Base-by-base conservation (phyloP, 2,329 filamentous ascomycete genomes). In the Cytospora schulzeri region DNA sequence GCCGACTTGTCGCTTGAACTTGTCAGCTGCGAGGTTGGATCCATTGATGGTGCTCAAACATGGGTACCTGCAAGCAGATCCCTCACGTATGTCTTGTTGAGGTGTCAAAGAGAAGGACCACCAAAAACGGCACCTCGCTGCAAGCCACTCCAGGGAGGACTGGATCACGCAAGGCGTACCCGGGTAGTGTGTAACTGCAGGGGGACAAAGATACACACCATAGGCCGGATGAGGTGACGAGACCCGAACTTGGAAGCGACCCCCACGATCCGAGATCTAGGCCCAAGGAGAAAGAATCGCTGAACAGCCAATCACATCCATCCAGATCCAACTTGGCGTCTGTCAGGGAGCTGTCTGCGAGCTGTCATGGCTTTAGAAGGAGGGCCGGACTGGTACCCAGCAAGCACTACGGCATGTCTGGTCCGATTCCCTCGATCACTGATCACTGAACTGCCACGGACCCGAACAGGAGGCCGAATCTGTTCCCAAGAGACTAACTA, bases 221-320 rank as follows among this genome's bases (percentile, higher is more conserved):
- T 45, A 26, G 50, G 60, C 60, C 33, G 9, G 31, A 56, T 50
- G 52, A 51, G 60, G 60, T 50, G 28, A 50, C 29, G 52, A 38
- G 28, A 48, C 28, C 60, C 51, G 29, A 35, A 62, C 59, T 38
- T 17, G 48, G 50, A 53, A 50, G 19, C 41, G 12, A 48, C 60
- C 63, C 63, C 63, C 63, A 65, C 63, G 29, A 62, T 59, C 31
- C 55, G 29, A 28, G 60, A 55, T 65, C 63, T 62, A 62, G 60
- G 35, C 41, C 50, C 35, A 50, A 52, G 51, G 50, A 52, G 19
- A 62, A 56, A 59, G 52, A 38, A 38, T 48, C 45, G 28, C 22
- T 29, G 2, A 14, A 35, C 28, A 22, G 24, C 61, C 64, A 66
- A 64, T 61, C 45, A 50, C 8, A 61, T 17, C 45, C 29, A 45